Evolutionary conservation across 108 stramenopile species (phyloP).

Genomic region (Cyclotella sp.): DNA sequence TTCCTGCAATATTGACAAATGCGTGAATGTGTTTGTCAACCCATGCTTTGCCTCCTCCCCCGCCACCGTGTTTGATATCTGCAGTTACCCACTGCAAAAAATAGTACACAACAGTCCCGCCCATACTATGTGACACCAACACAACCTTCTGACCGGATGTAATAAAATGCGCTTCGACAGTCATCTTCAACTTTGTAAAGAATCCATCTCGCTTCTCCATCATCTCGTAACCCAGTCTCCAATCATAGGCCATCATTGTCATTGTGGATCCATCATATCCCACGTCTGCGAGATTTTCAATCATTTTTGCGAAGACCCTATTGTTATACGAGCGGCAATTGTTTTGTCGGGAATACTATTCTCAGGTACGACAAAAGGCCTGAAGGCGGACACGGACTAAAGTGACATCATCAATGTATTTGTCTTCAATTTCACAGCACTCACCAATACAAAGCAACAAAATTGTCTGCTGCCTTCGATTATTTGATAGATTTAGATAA

Average conservation of each 20-base stretch:
- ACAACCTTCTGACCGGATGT: conserved; percentile 78
- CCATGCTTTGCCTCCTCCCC: conserved; percentile 84
- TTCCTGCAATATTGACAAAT: conserved; percentile 90
- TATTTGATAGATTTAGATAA: neutral
- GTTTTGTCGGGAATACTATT: neutral
- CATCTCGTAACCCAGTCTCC: conserved; percentile 77
- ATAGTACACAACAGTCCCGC: conserved; percentile 69
- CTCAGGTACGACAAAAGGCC: neutral
- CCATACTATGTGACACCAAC: conserved; percentile 85
- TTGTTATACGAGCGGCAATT: neutral
- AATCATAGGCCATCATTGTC: conserved; percentile 90
- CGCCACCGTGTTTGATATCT: conserved; percentile 58
- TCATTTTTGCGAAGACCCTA: conserved; percentile 71
- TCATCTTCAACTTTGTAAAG: conserved; percentile 77
- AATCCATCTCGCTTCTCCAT: conserved; percentile 89
- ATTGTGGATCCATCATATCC: conserved; percentile 84
- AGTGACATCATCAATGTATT: neutral
- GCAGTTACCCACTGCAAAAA: conserved; percentile 88
- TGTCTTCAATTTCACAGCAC: neutral
- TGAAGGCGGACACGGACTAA: neutral
- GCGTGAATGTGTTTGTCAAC: conserved; percentile 78
- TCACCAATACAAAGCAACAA: conserved; percentile 76
- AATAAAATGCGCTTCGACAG: conserved; percentile 76
- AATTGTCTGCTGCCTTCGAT: conserved; percentile 88
- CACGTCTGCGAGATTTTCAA: conserved; percentile 87